These are phyloP conservation scores for Panaeolus papilionaceus DNA, from an alignment of 768 basidiomycete species.

Conservation along the genomic window DNA sequence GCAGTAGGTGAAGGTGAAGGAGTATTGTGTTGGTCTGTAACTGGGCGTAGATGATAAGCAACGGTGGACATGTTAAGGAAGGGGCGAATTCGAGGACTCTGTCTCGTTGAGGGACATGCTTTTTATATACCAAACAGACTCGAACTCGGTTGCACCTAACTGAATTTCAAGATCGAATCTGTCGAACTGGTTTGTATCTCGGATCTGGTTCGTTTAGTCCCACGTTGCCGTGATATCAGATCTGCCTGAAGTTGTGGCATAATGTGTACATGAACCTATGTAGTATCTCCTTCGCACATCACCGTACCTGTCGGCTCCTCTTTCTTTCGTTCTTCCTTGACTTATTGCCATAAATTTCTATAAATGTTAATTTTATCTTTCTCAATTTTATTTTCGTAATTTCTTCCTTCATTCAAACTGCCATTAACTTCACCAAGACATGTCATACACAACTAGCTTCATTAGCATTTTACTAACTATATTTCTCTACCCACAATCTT, in stretches of 20 bases:
- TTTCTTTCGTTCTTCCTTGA: not conserved
- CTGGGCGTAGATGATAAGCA: constrained; percentile 63
- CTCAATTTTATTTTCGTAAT: not conserved
- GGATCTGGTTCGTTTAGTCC: constrained; percentile 27
- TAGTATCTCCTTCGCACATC: constrained; percentile 25
- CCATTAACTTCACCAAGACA: not conserved
- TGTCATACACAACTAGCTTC: too few relatives aligned
- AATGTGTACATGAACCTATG: constrained; percentile 37
- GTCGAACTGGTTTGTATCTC: constrained; percentile 37
- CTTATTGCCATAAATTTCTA: not conserved
- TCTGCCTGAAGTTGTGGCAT: constrained; percentile 36
- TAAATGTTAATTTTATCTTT: not conserved
- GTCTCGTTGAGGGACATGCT: constrained; percentile 22
- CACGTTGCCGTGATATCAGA: constrained; percentile 25
- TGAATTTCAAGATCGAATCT: not conserved
- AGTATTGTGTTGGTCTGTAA: constrained; percentile 41
- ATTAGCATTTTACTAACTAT: too few relatives aligned
- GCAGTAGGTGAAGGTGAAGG: constrained; percentile 62
- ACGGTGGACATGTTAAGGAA: constrained; percentile 32
- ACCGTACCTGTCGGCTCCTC: constrained; percentile 38
- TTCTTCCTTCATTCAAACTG: not conserved
- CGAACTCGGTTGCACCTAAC: not conserved
- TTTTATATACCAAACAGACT: constrained; percentile 2
- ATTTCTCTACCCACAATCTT: too few relatives aligned
- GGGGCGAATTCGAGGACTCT: constrained; percentile 19